These are phyloP conservation scores for Zymoseptoria brevis DNA, from an alignment of 2,329 filamentous ascomycete species.

Conservation along the genomic window DNA sequence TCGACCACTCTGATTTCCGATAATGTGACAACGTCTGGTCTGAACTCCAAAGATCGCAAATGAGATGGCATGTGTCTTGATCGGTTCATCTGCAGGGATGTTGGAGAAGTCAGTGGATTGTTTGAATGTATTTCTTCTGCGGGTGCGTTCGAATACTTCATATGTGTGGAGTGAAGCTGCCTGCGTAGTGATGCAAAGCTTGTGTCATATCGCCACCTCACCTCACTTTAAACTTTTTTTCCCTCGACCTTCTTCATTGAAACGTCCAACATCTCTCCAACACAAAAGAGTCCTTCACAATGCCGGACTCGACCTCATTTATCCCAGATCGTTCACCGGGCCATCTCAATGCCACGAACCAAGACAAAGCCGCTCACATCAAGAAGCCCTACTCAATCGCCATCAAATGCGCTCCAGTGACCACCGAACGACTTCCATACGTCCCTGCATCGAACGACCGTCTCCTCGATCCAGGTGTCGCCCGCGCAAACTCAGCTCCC, in stretches of 20 bases:
- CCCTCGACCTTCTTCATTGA: neutral
- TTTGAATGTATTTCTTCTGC: too few species aligned
- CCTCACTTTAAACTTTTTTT: neutral
- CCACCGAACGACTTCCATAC: constrained; percentile 13
- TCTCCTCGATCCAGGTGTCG: constrained; percentile 30
- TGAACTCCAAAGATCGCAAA: too few species aligned
- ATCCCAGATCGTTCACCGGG: neutral
- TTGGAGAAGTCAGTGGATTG: too few species aligned
- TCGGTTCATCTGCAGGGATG: too few species aligned
- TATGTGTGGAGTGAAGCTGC: neutral
- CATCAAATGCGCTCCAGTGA: constrained; percentile 6
- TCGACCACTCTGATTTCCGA: too few species aligned
- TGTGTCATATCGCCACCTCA: neutral
- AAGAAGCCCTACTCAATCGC: constrained; percentile 5
- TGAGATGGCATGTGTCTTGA: too few species aligned
- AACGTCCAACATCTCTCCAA: neutral
- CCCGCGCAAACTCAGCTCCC: constrained; percentile 37
- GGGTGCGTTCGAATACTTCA: neutral
- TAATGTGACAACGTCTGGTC: too few species aligned
- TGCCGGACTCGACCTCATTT: neutral
- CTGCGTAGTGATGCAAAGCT: neutral
- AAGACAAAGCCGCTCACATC: neutral
- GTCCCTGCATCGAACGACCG: constrained; percentile 14
- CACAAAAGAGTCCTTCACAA: neutral
- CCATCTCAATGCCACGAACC: neutral